Evolutionary conservation across 345 rosid species (phyloP).

Genomic region (Moricandia arvensis): DNA sequence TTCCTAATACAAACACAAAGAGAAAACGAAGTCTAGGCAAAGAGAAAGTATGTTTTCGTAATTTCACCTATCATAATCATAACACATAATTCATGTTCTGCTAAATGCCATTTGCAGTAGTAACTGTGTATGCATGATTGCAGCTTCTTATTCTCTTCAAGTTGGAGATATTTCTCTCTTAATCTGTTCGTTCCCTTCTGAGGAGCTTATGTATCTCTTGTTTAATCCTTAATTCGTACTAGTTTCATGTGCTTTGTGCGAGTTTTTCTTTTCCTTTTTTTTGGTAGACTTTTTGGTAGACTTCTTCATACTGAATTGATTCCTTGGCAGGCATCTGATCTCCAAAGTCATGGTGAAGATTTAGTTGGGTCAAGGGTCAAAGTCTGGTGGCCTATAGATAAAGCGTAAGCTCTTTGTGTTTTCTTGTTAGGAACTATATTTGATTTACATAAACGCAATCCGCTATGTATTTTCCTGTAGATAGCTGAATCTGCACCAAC

Average conservation of each 20-base stretch:
- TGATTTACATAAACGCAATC: neutral
- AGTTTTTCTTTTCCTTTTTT: neutral
- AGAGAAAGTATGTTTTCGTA: conserved; percentile 48
- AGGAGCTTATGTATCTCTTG: neutral
- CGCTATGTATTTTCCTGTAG: neutral
- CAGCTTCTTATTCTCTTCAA: conserved; percentile 5
- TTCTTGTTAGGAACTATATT: conserved; percentile 2
- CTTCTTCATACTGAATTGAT: conserved; percentile 20
- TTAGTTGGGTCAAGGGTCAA: conserved; percentile 70
- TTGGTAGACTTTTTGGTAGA: neutral
- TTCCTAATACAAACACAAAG: conserved; percentile 54
- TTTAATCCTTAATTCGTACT: neutral
- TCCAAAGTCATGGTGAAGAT: conserved; percentile 41
- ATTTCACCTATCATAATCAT: neutral
- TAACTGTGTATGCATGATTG: conserved; percentile 6
- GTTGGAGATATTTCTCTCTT: conserved; percentile 1
- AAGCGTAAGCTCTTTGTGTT: conserved; percentile 41
- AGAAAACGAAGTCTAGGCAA: conserved; percentile 56
- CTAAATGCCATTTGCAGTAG: conserved; percentile 15
- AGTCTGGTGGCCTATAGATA: conserved; percentile 94
- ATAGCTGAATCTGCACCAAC: conserved; percentile 7
- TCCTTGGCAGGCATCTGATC: conserved; percentile 57
- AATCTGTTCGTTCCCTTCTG: neutral
- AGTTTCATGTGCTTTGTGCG: neutral
- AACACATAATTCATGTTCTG: neutral